Percentiles rank a stretch among this genome's conserved stretches.
Conservation (phyloP, 2,329 filamentous ascomycete species). For the Sarocladium strictum region DNA sequence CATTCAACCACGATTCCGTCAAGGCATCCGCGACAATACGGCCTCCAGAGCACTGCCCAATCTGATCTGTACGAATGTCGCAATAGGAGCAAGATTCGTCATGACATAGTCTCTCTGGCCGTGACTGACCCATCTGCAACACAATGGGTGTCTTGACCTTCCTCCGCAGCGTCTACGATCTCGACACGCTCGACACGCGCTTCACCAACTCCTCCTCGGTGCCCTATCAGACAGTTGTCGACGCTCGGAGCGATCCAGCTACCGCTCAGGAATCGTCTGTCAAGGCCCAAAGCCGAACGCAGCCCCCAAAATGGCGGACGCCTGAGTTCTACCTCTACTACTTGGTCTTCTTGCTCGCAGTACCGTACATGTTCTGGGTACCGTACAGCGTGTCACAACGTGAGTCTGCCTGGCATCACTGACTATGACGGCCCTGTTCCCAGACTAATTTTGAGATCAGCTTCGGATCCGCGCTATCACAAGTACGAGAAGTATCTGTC, state of each 20-base stretch:
- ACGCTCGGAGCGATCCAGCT: conserved; percentile 39
- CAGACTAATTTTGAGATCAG: conserved; percentile 39
- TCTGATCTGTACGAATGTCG: too few species aligned
- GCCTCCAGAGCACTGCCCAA: too few species aligned
- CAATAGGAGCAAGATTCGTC: not conserved
- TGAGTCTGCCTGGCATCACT: conserved; percentile 36
- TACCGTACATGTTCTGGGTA: conserved; percentile 90
- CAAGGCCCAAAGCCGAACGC: conserved; percentile 37
- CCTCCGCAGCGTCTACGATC: conserved; percentile 52
- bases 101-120: too few species aligned
- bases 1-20: not conserved
- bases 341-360: conserved; percentile 53
- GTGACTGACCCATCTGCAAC: not conserved
- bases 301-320: conserved; percentile 75
- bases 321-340: conserved; percentile 83
- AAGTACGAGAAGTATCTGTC: conserved; percentile 67
- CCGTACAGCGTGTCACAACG: conserved; percentile 79
- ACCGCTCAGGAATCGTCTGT: conserved; percentile 23
- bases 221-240: conserved; percentile 54
- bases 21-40: too few species aligned
- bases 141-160: conserved; percentile 35
- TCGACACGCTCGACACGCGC: conserved; percentile 55
- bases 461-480: conserved; percentile 72
- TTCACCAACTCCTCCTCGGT: conserved; percentile 66
- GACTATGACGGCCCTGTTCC: too few species aligned